These are phyloP conservation scores for Rhodotorula sp. DNA, from an alignment of 1,284 basidiomycete species.

Conservation along the genomic window DNA sequence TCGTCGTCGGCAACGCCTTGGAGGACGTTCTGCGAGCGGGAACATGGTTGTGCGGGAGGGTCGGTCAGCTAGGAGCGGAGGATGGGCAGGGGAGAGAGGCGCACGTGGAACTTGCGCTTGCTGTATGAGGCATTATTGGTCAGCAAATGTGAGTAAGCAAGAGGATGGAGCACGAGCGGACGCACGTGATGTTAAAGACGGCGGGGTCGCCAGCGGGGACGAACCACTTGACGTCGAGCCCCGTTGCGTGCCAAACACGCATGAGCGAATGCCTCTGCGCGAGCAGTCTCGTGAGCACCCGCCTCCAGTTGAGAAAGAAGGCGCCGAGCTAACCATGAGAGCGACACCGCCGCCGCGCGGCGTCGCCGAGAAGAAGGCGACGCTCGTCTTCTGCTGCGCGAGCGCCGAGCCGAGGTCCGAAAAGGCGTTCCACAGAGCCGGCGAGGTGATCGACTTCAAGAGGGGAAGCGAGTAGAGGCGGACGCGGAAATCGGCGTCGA, in stretches of 20 bases:
- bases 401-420: conserved; percentile 5
- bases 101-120: conserved; percentile 20
- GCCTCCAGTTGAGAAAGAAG: too few species aligned
- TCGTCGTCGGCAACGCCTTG: conserved; percentile 21
- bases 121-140: not conserved
- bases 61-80: too few species aligned
- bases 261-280: conserved; percentile 22
- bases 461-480: conserved; percentile 18
- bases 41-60: not conserved
- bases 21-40: conserved; percentile 7
- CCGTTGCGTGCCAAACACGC: conserved; percentile 21
- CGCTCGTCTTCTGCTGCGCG: conserved; percentile 12
- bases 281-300: too few species aligned
- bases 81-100: not conserved
- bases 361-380: conserved; percentile 32
- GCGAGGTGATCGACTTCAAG: conserved; percentile 15
- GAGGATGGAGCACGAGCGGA: too few species aligned
- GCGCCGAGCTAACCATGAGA: conserved; percentile 14
- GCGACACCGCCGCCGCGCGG: conserved; percentile 32
- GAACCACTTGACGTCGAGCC: conserved; percentile 20
- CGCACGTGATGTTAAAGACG: conserved; percentile 24
- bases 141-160: not conserved
- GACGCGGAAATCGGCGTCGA: conserved; percentile 29
- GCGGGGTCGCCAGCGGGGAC: conserved; percentile 20
- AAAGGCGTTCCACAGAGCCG: conserved; percentile 19